Evolutionary conservation across 2,329 filamentous ascomycete genomes (phyloP), one percentile per base, ranked within the genome.

Genomic region (Neophaeococcomyces aloes): DNA sequence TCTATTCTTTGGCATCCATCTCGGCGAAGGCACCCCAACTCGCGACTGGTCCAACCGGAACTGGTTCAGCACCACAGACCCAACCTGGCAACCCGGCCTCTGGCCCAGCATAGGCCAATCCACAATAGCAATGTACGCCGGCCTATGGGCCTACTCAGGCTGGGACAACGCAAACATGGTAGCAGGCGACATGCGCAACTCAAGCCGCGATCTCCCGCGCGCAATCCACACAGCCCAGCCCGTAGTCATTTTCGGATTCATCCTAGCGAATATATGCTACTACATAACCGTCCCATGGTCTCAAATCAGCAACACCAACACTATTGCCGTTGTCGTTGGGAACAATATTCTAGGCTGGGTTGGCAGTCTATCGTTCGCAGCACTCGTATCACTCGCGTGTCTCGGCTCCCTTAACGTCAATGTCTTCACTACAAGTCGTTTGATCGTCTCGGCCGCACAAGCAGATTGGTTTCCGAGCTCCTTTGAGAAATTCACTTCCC

Each of bases 101-200:
- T n/a, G n/a, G n/a, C n/a, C n/a, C n/a, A n/a, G n/a, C 27, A 58
- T 66, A 21, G 65, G 66, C 2, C 57, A 62, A 19, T 63, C 65
- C 40, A 62, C 61, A 15, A 63, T 62, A 18, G 66, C 65, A 23
- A 58, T 67, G 3, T 66, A 67, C 48, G 62, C 60, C n/a, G 64
- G 58, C 5, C 53, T 68, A 6, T 70, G 62, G 57, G 65, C 63
- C 31, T 69, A 67, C 47, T 64, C 64, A 34, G n/a, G n/a, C n/a
- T 70, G 64, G 65, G 65, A 69, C 43, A 67, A 44, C 11, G 32
- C 19, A 17, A 17, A 23, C 21, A 8, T 36, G 5, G 41, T 44
- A 7, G 31, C 32, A 7, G 41, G 41, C 11, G 41, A 44, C 5
- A 44, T 44, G 41, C 8, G 29, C 4, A 27, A 44, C 15, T 32